phyloP scores from a whole-genome alignment of 1,139 yeast genomes.

The Sugiyamaella japonica region DNA sequence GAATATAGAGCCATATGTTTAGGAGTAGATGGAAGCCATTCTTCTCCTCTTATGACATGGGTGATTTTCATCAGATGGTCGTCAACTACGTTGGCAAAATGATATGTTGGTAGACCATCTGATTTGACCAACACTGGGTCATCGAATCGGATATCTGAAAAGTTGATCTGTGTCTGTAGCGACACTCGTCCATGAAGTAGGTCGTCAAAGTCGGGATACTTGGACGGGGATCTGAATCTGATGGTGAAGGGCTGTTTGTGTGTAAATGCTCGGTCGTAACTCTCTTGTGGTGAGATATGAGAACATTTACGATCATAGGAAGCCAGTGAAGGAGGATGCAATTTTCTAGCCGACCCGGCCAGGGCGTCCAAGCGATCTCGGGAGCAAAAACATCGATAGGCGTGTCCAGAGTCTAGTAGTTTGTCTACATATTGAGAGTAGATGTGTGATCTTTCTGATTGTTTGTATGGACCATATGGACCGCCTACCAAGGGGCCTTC shows the following conservation, averaged over 20 bases:
- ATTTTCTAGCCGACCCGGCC: slow-evolving; percentile 66
- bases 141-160: slow-evolving; percentile 70
- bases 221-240: slow-evolving; percentile 60
- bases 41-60: slow-evolving; percentile 95
- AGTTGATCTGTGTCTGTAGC: slow-evolving; percentile 77
- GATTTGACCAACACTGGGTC: slow-evolving; percentile 88
- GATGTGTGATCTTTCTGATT: slow-evolving; percentile 71
- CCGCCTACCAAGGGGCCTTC: slow-evolving; percentile 81
- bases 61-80: slow-evolving; percentile 91
- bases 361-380: slow-evolving; percentile 71
- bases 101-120: slow-evolving; percentile 94
- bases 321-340: slow-evolving; percentile 88
- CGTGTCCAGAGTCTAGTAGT: slow-evolving; percentile 63
- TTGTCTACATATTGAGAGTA: slow-evolving; percentile 58
- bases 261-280: slow-evolving; percentile 39
- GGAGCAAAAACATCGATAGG: slow-evolving; percentile 84
- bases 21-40: slow-evolving; percentile 96
- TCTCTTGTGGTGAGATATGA: slow-evolving; percentile 47
- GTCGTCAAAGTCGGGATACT: slow-evolving; percentile 67
- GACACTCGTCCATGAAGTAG: slow-evolving; percentile 73
- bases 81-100: slow-evolving; percentile 92
- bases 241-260: too few species aligned
- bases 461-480: slow-evolving; percentile 72
- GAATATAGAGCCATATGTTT: slow-evolving; percentile 84
- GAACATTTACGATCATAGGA: slow-evolving; percentile 85